Evolutionary conservation across 2,329 filamentous ascomycete species (phyloP).

Genomic region (Exserohilum turcica): DNA sequence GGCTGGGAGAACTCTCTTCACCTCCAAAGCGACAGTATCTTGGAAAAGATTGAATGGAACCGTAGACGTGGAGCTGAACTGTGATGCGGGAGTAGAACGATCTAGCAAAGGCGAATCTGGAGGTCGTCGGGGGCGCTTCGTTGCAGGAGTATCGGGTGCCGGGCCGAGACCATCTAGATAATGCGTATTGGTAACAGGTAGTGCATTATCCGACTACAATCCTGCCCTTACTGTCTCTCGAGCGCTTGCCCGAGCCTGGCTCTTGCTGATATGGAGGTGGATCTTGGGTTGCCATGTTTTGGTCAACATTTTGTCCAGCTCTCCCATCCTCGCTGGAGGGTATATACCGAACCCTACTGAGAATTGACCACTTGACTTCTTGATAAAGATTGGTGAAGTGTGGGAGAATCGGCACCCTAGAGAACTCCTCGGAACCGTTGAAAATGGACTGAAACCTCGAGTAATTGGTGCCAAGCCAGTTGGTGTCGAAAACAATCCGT

Average conservation of each 20-base stretch:
- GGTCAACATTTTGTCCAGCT: neutral
- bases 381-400: conserved; percentile 2
- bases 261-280: neutral
- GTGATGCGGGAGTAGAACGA: neutral
- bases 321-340: neutral
- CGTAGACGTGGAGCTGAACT: neutral
- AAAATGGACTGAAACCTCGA: neutral
- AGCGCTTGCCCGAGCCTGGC: neutral
- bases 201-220: neutral
- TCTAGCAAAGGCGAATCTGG: neutral
- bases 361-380: neutral
- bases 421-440: neutral
- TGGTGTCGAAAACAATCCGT: conserved; percentile 3
- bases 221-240: neutral
- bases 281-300: neutral
- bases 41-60: neutral
- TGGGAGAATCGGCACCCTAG: neutral
- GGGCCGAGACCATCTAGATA: neutral
- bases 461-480: neutral
- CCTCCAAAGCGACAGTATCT: neutral
- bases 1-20: neutral
- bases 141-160: neutral
- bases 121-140: neutral
- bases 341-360: neutral
- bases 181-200: neutral